These are phyloP conservation scores for Stagonosporopsis tanaceti DNA, from an alignment of 2,329 filamentous ascomycete species.

Conservation along the genomic window DNA sequence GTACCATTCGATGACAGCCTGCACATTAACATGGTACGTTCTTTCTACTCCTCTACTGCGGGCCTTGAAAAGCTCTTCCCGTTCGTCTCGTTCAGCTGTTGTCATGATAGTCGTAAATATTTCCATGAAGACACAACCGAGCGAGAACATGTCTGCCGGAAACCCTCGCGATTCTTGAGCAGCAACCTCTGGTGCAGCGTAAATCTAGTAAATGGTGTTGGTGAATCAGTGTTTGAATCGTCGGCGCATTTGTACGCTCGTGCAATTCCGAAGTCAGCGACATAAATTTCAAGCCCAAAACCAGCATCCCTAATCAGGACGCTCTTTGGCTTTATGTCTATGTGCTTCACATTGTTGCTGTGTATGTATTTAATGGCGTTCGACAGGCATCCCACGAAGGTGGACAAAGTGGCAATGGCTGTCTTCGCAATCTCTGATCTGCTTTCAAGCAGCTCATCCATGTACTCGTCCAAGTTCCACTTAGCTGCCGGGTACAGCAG, in stretches of 20 bases:
- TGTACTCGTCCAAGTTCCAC: conserved; percentile 16
- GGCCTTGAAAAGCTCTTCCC: background rate
- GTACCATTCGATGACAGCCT: too few relatives aligned
- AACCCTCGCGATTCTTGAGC: conserved; percentile 21
- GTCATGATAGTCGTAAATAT: conserved; percentile 13
- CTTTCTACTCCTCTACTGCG: background rate
- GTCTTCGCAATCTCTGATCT: background rate
- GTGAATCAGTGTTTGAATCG: conserved; percentile 25
- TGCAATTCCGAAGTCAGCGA: background rate
- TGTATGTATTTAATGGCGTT: conserved; percentile 22
- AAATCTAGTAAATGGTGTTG: conserved; percentile 24
- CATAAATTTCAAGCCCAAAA: background rate
- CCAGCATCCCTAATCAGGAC: conserved; percentile 9
- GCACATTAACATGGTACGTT: background rate
- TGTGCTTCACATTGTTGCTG: conserved; percentile 18
- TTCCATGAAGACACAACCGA: conserved; percentile 34
- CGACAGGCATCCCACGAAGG: conserved; percentile 18
- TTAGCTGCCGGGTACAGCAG: conserved; percentile 32
- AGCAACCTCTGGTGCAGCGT: conserved; percentile 33
- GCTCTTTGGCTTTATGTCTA: conserved; percentile 32
- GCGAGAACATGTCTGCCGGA: conserved; percentile 33
- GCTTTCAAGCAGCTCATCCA: conserved; percentile 1
- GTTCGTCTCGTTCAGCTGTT: background rate
- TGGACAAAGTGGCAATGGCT: background rate
- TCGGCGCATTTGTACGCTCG: conserved; percentile 6